These are phyloP conservation scores for Populus hybrid DNA, from an alignment of 441 rosid genomes.

Conservation along the genomic window DNA sequence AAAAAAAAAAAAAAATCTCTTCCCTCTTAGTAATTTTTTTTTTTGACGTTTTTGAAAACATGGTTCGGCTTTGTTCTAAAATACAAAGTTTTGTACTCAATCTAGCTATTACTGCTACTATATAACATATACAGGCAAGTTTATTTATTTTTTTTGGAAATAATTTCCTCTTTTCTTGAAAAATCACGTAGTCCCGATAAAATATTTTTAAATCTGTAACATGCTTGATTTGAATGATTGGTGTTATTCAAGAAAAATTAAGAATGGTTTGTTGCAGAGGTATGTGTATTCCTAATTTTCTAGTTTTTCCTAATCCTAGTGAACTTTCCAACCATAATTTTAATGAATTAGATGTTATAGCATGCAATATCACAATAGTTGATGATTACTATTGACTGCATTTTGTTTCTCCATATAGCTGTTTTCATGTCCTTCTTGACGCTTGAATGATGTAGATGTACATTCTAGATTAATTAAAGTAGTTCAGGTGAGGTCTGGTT, in stretches of 20 bases:
- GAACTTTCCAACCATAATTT: constrained; percentile 9
- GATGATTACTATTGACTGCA: not conserved
- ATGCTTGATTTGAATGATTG: not conserved
- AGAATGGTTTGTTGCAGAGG: not conserved
- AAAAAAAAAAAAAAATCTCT: no score
- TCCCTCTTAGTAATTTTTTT: no score
- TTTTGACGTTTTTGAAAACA: no score
- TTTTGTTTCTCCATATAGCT: not conserved
- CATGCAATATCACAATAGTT: not conserved
- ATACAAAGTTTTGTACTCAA: no score
- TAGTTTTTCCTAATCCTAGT: not conserved
- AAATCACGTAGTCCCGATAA: no score
- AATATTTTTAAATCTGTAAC: no score
- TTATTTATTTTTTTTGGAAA: no score
- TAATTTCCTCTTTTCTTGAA: no score
- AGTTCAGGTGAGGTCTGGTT: not conserved
- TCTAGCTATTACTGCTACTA: no score
- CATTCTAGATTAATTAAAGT: not conserved
- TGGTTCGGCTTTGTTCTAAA: no score
- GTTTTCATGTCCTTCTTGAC: not conserved
- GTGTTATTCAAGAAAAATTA: not conserved
- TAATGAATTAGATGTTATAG: not conserved
- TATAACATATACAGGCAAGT: no score
- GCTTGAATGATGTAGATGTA: not conserved
- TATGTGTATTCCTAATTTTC: not conserved